These are phyloP conservation scores for Aspergillus brunneoviolaceus DNA, from an alignment of 2,329 filamentous ascomycete genomes.

Conservation along the genomic window DNA sequence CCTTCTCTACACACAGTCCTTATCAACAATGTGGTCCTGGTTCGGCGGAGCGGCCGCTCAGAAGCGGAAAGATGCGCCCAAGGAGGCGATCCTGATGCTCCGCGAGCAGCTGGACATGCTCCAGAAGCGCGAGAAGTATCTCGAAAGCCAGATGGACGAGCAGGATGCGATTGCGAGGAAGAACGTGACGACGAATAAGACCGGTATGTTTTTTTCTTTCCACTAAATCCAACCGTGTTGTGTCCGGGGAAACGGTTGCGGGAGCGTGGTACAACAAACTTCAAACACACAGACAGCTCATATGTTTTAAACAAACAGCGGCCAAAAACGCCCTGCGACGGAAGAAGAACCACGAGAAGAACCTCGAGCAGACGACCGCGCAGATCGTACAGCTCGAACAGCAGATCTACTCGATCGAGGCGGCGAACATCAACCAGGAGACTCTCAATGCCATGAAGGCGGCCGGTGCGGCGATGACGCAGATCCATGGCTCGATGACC, in stretches of 20 bases:
- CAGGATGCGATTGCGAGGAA: slow-evolving; percentile 87
- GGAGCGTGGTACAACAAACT: neutral
- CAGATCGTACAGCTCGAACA: slow-evolving; percentile 92
- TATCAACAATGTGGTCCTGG: slow-evolving; percentile 71
- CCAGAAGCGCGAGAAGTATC: slow-evolving; percentile 89
- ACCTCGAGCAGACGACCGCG: slow-evolving; percentile 81
- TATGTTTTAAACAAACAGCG: slow-evolving; percentile 52
- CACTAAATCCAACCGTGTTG: too few relatives aligned
- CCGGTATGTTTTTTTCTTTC: slow-evolving; percentile 59
- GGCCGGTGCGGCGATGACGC: slow-evolving; percentile 85
- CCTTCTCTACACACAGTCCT: neutral
- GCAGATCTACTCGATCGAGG: slow-evolving; percentile 95
- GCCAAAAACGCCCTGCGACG: slow-evolving; percentile 86
- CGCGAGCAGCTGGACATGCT: slow-evolving; percentile 94
- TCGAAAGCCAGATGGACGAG: slow-evolving; percentile 89
- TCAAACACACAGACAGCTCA: neutral
- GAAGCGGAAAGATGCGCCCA: slow-evolving; percentile 89
- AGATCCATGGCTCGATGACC: slow-evolving; percentile 86
- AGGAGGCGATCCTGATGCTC: slow-evolving; percentile 90
- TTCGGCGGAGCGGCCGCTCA: slow-evolving; percentile 81
- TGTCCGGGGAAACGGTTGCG: too few relatives aligned
- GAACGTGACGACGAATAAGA: slow-evolving; percentile 86
- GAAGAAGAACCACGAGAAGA: slow-evolving; percentile 93
- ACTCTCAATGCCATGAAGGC: slow-evolving; percentile 92
- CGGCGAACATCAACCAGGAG: slow-evolving; percentile 97